Conservation (phyloP, 2,329 filamentous ascomycete species). For the Blumeria hordei region DNA sequence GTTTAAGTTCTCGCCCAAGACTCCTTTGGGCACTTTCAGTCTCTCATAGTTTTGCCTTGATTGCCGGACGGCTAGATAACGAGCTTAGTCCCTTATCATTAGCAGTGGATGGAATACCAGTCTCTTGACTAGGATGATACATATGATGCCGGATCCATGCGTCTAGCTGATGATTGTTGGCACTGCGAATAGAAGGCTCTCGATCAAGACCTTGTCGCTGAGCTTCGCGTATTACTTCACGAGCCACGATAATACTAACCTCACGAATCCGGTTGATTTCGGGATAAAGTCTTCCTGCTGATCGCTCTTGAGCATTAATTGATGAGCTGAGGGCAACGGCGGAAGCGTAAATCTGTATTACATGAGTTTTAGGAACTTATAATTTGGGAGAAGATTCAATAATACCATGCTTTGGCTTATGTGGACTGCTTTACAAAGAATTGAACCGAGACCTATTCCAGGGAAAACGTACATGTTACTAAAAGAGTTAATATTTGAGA, state of each 20-base stretch:
- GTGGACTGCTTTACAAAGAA: slow-evolving; percentile 41
- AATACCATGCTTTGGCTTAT: slow-evolving; percentile 19
- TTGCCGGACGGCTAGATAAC: too few species aligned
- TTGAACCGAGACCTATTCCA: slow-evolving; percentile 56
- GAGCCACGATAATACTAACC: slow-evolving; percentile 55
- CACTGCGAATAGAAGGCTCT: slow-evolving; percentile 30
- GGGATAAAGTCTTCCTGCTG: slow-evolving; percentile 42
- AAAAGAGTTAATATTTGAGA: not conserved
- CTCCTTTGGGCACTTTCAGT: too few species aligned
- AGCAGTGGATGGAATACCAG: not conserved
- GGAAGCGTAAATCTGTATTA: slow-evolving; percentile 48
- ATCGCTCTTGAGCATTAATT: slow-evolving; percentile 32
- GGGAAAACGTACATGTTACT: slow-evolving; percentile 78
- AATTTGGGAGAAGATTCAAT: not conserved
- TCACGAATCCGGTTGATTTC: slow-evolving; percentile 49
- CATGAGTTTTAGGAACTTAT: not conserved
- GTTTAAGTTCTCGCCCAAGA: too few species aligned
- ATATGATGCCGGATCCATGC: slow-evolving; percentile 53
- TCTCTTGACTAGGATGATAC: slow-evolving; percentile 32
- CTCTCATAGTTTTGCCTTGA: too few species aligned
- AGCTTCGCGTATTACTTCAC: slow-evolving; percentile 47
- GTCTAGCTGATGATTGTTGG: slow-evolving; percentile 22
- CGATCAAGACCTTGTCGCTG: slow-evolving; percentile 42
- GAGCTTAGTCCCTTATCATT: too few species aligned
- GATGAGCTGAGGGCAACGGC: slow-evolving; percentile 48